Conservation (phyloP, 495 filamentous ascomycete genomes). For the Penicillium antarcticum region DNA sequence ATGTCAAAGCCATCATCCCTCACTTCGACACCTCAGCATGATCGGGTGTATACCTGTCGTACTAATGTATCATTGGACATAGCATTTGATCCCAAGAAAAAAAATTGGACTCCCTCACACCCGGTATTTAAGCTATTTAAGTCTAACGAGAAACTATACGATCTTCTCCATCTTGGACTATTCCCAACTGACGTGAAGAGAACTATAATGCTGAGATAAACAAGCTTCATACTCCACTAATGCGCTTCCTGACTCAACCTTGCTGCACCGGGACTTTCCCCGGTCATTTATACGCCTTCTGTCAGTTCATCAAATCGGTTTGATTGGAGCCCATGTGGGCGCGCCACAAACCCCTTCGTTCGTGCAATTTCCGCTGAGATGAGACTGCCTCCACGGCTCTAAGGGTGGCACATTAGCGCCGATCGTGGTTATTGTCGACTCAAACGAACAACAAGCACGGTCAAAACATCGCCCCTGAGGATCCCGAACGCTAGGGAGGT, state of each 20-base stretch:
- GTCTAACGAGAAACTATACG: too few species aligned
- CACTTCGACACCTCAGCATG: constrained; percentile 1
- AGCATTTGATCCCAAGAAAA: too few species aligned
- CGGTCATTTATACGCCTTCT: neutral
- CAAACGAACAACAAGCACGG: constrained; percentile 1
- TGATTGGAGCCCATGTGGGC: constrained; percentile 14
- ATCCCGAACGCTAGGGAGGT: constrained; percentile 7
- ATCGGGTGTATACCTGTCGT: too few species aligned
- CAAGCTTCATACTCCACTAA: too few species aligned
- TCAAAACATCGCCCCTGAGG: constrained; percentile 16
- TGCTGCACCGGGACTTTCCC: neutral
- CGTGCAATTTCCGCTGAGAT: neutral
- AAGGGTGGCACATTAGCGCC: constrained; percentile 6
- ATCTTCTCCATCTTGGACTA: too few species aligned
- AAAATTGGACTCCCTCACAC: too few species aligned
- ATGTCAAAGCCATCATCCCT: constrained; percentile 16
- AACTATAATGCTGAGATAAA: too few species aligned
- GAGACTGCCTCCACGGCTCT: constrained; percentile 1
- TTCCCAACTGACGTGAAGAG: too few species aligned
- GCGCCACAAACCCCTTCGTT: constrained; percentile 6
- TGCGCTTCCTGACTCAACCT: neutral
- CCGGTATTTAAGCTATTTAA: too few species aligned
- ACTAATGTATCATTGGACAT: too few species aligned
- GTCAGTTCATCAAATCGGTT: neutral
- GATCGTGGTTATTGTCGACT: constrained; percentile 10